Evolutionary conservation across 768 basidiomycete genomes (phyloP).

Genomic region (Lactarius hatsudake): DNA sequence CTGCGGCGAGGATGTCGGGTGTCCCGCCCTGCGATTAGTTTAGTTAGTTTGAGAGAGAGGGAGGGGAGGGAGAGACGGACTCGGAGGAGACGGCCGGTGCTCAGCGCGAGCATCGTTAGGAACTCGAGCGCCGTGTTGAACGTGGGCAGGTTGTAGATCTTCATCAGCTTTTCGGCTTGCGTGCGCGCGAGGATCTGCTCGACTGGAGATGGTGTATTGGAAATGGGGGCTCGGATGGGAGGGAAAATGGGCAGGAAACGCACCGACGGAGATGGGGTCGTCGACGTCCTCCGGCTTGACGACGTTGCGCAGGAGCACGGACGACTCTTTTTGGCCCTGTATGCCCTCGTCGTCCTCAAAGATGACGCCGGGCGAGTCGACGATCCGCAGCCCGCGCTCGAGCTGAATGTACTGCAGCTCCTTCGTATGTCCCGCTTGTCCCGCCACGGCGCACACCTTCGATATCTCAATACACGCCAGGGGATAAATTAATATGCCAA

Average conservation of each 20-base stretch:
- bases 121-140: conserved; percentile 76
- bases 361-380: conserved; percentile 98
- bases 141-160: conserved; percentile 81
- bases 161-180: conserved; percentile 64
- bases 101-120: conserved; percentile 84
- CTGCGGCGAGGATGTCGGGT: conserved; percentile 80
- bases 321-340: conserved; percentile 45
- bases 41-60: neutral
- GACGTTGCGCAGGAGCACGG: conserved; percentile 81
- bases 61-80: conserved; percentile 36
- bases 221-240: neutral
- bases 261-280: conserved; percentile 87
- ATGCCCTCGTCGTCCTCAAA: conserved; percentile 72
- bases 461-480: neutral
- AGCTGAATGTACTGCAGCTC: conserved; percentile 88
- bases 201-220: conserved; percentile 46
- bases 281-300: conserved; percentile 87
- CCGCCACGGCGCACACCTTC: conserved; percentile 90
- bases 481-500: conserved; percentile 35
- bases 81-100: conserved; percentile 80
- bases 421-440: conserved; percentile 92
- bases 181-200: conserved; percentile 84
- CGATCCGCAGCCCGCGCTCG: conserved; percentile 86
- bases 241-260: conserved; percentile 30
- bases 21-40: conserved; percentile 67